phyloP scores from a whole-genome alignment of 2,329 filamentous ascomycete genomes.

The Coniochaeta ligniaria region DNA sequence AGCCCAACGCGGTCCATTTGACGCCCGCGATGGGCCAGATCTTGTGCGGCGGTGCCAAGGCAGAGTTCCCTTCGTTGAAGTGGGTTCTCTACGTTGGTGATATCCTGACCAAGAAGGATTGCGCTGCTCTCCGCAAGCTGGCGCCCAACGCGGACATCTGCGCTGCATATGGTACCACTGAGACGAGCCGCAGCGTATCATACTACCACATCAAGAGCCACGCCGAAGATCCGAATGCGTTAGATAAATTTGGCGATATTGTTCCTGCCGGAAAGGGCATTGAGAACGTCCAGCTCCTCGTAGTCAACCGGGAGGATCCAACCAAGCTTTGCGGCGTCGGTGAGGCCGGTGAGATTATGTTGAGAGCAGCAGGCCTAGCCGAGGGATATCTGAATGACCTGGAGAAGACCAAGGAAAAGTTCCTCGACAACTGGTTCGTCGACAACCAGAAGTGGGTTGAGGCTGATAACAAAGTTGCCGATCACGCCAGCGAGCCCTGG shows the following conservation, averaged over 20 bases:
- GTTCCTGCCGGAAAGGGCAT: constrained; percentile 83
- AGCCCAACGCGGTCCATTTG: constrained; percentile 64
- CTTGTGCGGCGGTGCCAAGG: constrained; percentile 73
- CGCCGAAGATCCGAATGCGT: constrained; percentile 46
- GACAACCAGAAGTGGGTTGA: constrained; percentile 64
- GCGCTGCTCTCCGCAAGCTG: constrained; percentile 65
- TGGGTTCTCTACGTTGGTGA: constrained; percentile 90
- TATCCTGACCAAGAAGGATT: constrained; percentile 78
- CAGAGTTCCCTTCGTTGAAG: constrained; percentile 69
- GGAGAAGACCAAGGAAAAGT: constrained; percentile 58
- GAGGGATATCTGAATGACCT: constrained; percentile 49
- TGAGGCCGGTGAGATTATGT: constrained; percentile 82
- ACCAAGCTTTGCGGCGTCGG: constrained; percentile 70
- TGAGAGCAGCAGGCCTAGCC: constrained; percentile 70
- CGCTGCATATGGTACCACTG: constrained; percentile 78
- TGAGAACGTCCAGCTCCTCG: constrained; percentile 79
- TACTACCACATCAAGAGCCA: constrained; percentile 72
- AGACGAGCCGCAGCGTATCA: constrained; percentile 73
- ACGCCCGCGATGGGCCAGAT: constrained; percentile 98
- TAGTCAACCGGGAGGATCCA: constrained; percentile 63
- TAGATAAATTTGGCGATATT: constrained; percentile 51
- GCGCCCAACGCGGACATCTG: constrained; percentile 47
- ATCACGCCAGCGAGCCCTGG: constrained; percentile 60
- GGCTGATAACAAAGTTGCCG: constrained; percentile 38
- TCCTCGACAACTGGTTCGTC: constrained; percentile 80